Conservation (phyloP, 805 yeast species). For the Saturnispora hagleri region DNA sequence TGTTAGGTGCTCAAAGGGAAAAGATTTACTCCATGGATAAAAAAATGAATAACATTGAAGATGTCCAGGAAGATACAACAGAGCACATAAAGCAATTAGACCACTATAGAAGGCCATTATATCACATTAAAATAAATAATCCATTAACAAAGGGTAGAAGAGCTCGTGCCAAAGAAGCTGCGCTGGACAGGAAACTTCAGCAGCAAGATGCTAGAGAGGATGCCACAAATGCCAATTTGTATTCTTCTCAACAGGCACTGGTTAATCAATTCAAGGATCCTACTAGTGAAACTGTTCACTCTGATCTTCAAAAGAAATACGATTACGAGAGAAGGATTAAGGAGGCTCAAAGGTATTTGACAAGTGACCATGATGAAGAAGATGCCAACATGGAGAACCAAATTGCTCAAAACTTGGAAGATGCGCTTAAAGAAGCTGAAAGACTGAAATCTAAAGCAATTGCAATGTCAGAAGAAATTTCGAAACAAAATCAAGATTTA, state of each 20-base stretch:
- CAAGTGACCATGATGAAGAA: conserved; percentile 76
- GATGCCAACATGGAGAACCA: conserved; percentile 91
- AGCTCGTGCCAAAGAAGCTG: conserved; percentile 63
- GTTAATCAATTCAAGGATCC: conserved; percentile 41
- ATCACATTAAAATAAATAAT: conserved; percentile 71
- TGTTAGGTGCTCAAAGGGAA: conserved; percentile 91
- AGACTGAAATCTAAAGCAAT: conserved; percentile 67
- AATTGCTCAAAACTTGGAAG: conserved; percentile 73
- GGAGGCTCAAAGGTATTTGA: conserved; percentile 63
- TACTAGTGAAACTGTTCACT: conserved; percentile 9
- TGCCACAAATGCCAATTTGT: conserved; percentile 19
- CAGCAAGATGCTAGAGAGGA: conserved; percentile 25
- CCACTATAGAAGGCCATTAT: conserved; percentile 69
- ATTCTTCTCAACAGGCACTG: conserved; percentile 21
- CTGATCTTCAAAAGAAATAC: conserved; percentile 34
- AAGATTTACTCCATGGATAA: conserved; percentile 72
- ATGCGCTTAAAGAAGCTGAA: conserved; percentile 57
- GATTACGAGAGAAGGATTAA: conserved; percentile 43
- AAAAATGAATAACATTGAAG: conserved; percentile 40
- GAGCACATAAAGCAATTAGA: conserved; percentile 73
- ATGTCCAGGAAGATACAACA: conserved; percentile 73
- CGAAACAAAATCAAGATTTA: conserved; percentile 66
- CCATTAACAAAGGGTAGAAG: conserved; percentile 83
- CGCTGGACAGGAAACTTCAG: conserved; percentile 42
- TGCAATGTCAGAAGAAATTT: conserved; percentile 68